Percentiles rank a stretch among this genome's conserved stretches.
These are phyloP conservation scores for Raphanus hybrid DNA, from an alignment of 441 rosid genomes.

Conservation along the genomic window DNA sequence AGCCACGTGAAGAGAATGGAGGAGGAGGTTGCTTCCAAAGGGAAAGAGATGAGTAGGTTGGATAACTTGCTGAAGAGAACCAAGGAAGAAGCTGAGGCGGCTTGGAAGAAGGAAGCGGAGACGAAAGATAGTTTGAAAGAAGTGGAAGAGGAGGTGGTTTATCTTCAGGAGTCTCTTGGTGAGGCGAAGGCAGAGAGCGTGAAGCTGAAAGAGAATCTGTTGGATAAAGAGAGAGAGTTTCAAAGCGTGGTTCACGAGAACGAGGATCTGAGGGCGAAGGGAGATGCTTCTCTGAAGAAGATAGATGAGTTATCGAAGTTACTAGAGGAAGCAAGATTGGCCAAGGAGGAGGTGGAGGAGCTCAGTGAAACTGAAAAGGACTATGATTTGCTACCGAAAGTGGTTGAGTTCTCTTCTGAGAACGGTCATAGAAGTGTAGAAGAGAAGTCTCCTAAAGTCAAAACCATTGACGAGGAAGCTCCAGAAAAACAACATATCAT, in stretches of 20 bases:
- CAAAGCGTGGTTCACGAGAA: neutral
- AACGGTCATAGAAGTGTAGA: slow-evolving; percentile 3
- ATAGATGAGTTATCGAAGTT: slow-evolving; percentile 1
- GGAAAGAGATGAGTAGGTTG: neutral
- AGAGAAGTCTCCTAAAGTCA: neutral
- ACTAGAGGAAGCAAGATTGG: neutral
- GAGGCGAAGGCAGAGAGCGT: neutral
- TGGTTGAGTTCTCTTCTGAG: neutral
- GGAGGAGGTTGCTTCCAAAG: neutral
- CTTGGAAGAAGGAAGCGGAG: neutral
- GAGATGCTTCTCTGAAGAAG: neutral
- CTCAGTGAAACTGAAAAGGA: neutral
- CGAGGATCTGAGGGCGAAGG: slow-evolving; percentile 2
- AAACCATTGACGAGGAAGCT: slow-evolving; percentile 3
- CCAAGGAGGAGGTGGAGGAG: neutral
- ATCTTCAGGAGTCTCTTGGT: neutral
- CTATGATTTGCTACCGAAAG: neutral
- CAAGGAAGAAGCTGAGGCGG: neutral
- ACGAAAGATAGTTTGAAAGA: neutral
- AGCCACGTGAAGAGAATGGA: neutral
- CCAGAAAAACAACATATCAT: neutral
- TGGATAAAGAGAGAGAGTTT: neutral
- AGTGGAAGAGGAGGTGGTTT: neutral
- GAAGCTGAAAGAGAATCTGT: neutral
- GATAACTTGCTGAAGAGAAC: neutral